Conservation (phyloP, 1,139 yeast genomes). For the Diutina siamensis region DNA sequence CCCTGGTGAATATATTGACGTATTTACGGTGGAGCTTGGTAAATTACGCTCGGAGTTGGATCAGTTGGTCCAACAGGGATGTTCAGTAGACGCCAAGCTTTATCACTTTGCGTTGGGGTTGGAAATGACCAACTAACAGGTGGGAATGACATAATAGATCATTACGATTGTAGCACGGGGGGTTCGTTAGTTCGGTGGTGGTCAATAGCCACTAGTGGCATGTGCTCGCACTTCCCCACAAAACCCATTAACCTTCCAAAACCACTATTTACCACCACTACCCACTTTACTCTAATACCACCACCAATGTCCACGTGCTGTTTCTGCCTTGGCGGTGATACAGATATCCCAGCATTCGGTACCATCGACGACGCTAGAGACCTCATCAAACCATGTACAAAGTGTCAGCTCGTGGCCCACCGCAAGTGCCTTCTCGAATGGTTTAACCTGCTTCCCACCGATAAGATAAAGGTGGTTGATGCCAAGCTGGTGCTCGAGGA, state of each 20-base stretch:
- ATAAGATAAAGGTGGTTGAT: slow-evolving; percentile 5
- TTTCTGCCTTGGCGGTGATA: slow-evolving; percentile 30
- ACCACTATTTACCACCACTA: background rate
- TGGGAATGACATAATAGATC: too few relatives aligned
- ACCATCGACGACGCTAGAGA: slow-evolving; percentile 26
- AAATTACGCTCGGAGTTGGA: slow-evolving; percentile 45
- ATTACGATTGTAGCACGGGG: too few relatives aligned
- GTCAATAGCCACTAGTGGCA: too few relatives aligned
- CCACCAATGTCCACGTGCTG: slow-evolving; percentile 19
- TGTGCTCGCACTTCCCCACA: slow-evolving; percentile 6
- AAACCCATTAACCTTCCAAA: background rate
- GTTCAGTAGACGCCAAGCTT: slow-evolving; percentile 73
- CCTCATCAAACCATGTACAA: slow-evolving; percentile 28
- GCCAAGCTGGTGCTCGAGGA: background rate
- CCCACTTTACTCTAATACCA: background rate
- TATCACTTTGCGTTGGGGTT: slow-evolving; percentile 77
- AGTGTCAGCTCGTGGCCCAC: slow-evolving; percentile 29
- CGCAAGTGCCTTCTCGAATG: slow-evolving; percentile 32
- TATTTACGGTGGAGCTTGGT: slow-evolving; percentile 55
- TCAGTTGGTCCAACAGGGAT: slow-evolving; percentile 49
- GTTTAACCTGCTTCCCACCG: slow-evolving; percentile 24
- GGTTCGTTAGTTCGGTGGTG: too few relatives aligned
- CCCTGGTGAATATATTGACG: slow-evolving; percentile 82
- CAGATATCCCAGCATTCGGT: slow-evolving; percentile 34
- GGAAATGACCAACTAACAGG: too few relatives aligned